phyloP scores from a whole-genome alignment of 1,284 basidiomycete genomes.

The Ceratobasidium papillatum region DNA sequence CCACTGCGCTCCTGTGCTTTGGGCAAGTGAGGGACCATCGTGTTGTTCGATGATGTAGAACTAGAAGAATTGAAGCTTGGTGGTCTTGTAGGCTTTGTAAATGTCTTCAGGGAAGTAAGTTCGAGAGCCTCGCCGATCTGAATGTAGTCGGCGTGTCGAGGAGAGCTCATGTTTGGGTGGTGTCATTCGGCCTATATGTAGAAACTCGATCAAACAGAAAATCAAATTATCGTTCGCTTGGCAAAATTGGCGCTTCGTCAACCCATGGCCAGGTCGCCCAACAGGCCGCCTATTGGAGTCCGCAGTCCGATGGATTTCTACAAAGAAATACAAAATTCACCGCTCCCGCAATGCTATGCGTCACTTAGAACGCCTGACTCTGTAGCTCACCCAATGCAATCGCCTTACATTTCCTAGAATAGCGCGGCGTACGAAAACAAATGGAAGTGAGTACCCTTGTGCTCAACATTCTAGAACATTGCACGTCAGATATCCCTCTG shows the following conservation, averaged over 20 bases:
- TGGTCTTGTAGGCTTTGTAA: neutral
- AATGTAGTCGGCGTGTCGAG: slow-evolving; percentile 3
- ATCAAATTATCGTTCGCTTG: slow-evolving; percentile 11
- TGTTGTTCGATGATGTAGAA: neutral
- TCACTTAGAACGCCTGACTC: no score
- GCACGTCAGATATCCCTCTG: no score
- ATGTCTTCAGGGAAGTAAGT: neutral
- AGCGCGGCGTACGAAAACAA: no score
- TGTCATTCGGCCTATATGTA: neutral
- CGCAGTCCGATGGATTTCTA: no score
- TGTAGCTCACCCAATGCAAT: no score
- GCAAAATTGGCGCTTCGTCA: neutral
- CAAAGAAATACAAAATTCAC: no score
- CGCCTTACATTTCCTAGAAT: no score
- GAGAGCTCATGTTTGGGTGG: slow-evolving; percentile 18
- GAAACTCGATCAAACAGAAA: neutral
- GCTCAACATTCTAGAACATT: no score
- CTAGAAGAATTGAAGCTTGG: neutral
- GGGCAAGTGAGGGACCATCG: slow-evolving; percentile 4
- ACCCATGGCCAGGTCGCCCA: neutral
- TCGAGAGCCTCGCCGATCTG: slow-evolving; percentile 8
- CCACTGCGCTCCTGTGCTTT: neutral
- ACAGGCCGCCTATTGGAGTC: no score
- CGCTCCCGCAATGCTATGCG: no score
- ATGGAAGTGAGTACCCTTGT: no score